Percentiles rank a stretch among this genome's conserved stretches.
Conservation (phyloP, 805 yeast genomes). For the Candida palmyrensis region DNA sequence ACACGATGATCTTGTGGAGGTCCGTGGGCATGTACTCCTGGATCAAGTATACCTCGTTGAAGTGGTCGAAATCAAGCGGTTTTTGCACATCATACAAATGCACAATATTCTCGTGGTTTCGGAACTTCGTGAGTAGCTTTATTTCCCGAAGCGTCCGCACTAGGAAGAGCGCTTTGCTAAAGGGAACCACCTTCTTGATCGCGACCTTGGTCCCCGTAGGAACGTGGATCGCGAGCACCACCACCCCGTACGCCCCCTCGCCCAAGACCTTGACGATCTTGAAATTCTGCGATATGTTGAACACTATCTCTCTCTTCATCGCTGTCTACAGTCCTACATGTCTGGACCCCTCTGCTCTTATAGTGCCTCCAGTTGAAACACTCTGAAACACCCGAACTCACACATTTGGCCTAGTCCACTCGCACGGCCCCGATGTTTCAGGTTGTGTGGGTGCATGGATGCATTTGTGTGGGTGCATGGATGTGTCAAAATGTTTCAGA, state of each 20-base stretch:
- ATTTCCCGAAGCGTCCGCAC: constrained; percentile 69
- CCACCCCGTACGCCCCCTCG: constrained; percentile 81
- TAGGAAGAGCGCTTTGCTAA: constrained; percentile 59
- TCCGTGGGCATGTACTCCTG: constrained; percentile 80
- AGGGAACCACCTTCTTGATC: constrained; percentile 72
- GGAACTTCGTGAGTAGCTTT: constrained; percentile 56
- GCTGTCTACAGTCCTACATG: background rate
- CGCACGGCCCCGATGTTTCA: too few species aligned
- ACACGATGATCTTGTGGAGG: constrained; percentile 54
- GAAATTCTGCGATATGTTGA: constrained; percentile 84
- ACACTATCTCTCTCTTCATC: constrained; percentile 18
- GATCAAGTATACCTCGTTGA: constrained; percentile 68
- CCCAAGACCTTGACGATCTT: constrained; percentile 69
- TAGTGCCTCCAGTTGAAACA: too few species aligned
- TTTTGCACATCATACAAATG: constrained; percentile 61
- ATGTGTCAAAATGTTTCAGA: too few species aligned
- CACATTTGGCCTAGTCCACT: too few species aligned
- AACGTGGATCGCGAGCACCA: constrained; percentile 61
- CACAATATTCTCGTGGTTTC: constrained; percentile 66
- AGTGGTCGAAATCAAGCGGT: constrained; percentile 52
- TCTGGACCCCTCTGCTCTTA: too few species aligned
- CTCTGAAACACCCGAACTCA: too few species aligned
- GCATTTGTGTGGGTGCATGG: too few species aligned
- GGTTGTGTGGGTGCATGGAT: too few species aligned
- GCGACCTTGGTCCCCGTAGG: constrained; percentile 65